Evolutionary conservation across 306 rosid species (phyloP).

Genomic region (Vigna radiata): DNA sequence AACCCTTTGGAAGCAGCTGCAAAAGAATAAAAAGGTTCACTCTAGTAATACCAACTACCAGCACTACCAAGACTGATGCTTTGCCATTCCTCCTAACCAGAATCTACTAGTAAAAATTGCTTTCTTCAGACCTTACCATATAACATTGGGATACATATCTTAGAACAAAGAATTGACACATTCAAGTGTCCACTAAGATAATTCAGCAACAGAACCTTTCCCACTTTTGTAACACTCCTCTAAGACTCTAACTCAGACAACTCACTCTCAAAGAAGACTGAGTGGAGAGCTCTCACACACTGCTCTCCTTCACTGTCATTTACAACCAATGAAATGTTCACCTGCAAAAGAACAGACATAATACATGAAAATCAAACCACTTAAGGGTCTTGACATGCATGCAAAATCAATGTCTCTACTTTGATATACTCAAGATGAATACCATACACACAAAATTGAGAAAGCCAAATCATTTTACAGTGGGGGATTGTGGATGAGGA

Average conservation of each 20-base stretch:
- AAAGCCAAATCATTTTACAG: neutral
- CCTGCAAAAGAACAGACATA: slow-evolving; percentile 54
- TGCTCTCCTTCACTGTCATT: slow-evolving; percentile 84
- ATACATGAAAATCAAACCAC: slow-evolving; percentile 8
- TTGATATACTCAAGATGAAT: neutral
- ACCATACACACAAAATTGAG: neutral
- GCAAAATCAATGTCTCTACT: neutral
- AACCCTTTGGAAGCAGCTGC: slow-evolving; percentile 30
- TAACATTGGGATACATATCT: slow-evolving; percentile 42
- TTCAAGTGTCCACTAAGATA: slow-evolving; percentile 25
- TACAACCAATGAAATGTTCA: slow-evolving; percentile 88
- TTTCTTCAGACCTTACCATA: slow-evolving; percentile 28
- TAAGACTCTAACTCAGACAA: slow-evolving; percentile 37
- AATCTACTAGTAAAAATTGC: slow-evolving; percentile 37
- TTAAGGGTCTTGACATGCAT: neutral
- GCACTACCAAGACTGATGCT: slow-evolving; percentile 40
- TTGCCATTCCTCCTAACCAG: slow-evolving; percentile 33
- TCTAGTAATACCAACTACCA: slow-evolving; percentile 18
- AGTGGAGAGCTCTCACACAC: slow-evolving; percentile 82
- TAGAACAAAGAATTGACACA: slow-evolving; percentile 13
- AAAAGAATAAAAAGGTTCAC: slow-evolving; percentile 29
- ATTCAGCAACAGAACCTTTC: slow-evolving; percentile 54
- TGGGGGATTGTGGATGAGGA: too few species aligned
- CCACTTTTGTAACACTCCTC: slow-evolving; percentile 41
- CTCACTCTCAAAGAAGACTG: slow-evolving; percentile 69